Conservation (phyloP, 257 asterid genomes). For the Solanum appendiculatum region DNA sequence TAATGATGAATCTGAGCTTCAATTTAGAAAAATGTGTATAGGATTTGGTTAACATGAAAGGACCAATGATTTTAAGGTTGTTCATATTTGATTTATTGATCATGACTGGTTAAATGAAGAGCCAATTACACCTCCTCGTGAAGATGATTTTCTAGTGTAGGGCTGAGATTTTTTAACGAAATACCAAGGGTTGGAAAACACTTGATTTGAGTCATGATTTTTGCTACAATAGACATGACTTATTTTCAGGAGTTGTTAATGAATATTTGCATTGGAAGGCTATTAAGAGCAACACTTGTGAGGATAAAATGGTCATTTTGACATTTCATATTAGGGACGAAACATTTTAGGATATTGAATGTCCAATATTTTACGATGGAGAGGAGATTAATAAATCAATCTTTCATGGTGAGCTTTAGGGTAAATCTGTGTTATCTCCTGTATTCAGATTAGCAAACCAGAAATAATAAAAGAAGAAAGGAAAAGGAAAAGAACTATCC, state of each 20-base stretch:
- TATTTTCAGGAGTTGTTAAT: neutral
- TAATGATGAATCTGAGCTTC: neutral
- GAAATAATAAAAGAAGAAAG: no score
- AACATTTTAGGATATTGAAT: neutral
- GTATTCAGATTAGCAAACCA: no score
- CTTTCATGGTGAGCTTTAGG: neutral
- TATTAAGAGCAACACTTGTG: neutral
- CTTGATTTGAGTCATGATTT: neutral
- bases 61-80: neutral
- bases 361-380: neutral
- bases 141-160: neutral
- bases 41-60: constrained; percentile 10
- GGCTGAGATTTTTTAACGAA: constrained; percentile 9
- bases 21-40: neutral
- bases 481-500: no score
- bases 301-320: no score
- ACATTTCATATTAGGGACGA: neutral
- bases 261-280: constrained; percentile 9
- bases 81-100: neutral
- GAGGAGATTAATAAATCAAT: neutral
- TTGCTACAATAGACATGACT: neutral
- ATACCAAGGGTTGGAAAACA: neutral
- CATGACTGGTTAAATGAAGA: neutral
- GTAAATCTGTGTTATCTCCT: no score
- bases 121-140: neutral